Percentiles rank a stretch among this genome's conserved stretches.
These are phyloP conservation scores for Starmerella scarabaei DNA, from an alignment of 805 yeast genomes.

Conservation along the genomic window DNA sequence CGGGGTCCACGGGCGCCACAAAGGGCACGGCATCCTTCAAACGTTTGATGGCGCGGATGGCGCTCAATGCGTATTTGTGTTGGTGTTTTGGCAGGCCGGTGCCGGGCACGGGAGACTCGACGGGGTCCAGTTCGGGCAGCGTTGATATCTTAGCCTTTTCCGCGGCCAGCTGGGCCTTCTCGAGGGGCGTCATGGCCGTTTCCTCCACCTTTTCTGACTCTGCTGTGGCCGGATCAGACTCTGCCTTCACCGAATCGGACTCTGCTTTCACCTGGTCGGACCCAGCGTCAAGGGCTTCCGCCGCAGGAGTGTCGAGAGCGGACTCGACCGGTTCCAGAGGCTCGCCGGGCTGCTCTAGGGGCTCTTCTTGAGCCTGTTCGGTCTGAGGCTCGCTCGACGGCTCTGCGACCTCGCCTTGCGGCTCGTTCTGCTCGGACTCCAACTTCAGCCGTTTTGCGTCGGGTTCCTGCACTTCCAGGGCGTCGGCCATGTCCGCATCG, in stretches of 20 bases:
- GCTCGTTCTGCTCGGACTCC: background rate
- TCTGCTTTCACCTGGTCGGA: slow-evolving; percentile 2
- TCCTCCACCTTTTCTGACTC: too few species aligned
- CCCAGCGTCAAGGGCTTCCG: background rate
- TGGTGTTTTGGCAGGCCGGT: slow-evolving; percentile 47
- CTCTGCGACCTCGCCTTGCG: background rate
- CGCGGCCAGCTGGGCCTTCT: slow-evolving; percentile 21
- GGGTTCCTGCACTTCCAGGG: slow-evolving; percentile 1
- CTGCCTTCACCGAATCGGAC: background rate
- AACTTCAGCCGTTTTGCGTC: slow-evolving; percentile 7
- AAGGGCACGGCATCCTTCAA: slow-evolving; percentile 89
- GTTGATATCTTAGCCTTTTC: slow-evolving; percentile 13
- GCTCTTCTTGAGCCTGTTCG: too few species aligned
- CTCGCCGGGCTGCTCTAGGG: background rate
- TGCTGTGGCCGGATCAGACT: too few species aligned
- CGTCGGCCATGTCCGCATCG: background rate
- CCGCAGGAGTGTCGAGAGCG: background rate
- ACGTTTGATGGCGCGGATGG: slow-evolving; percentile 75
- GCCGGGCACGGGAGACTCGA: slow-evolving; percentile 17
- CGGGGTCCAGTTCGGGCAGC: slow-evolving; percentile 23
- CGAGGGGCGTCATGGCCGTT: slow-evolving; percentile 19
- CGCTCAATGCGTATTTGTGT: slow-evolving; percentile 59
- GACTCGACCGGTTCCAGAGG: slow-evolving; percentile 16
- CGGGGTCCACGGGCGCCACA: slow-evolving; percentile 76
- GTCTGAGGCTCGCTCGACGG: slow-evolving; percentile 1